A percentile compares a stretch with the other conserved stretches of the same genome.
phyloP scores from a whole-genome alignment of 257 asterid genomes.

The Nicotiana tabacum region DNA sequence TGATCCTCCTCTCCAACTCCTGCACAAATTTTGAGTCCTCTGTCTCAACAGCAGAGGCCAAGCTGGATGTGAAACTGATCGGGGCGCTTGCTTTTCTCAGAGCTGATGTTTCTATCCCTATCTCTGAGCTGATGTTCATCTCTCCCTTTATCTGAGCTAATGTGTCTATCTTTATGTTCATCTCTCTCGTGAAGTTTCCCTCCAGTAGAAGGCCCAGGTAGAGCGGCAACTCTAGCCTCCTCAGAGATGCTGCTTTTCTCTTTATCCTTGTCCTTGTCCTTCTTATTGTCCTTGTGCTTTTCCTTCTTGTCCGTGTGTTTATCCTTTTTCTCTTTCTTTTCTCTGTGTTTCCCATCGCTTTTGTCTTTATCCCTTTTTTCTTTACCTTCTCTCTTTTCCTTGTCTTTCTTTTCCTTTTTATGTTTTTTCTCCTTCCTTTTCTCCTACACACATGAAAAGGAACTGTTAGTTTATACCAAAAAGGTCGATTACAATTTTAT shows the following conservation, averaged over 20 bases:
- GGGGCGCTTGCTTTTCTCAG: constrained; percentile 28
- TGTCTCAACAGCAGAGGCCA: constrained; percentile 24
- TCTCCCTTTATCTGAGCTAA: constrained; percentile 14
- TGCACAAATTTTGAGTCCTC: constrained; percentile 49
- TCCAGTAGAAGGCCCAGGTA: constrained; percentile 30
- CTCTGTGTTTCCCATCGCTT: constrained; percentile 50
- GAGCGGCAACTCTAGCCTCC: constrained; percentile 42
- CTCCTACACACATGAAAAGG: constrained; percentile 37
- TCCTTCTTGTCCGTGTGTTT: constrained; percentile 62
- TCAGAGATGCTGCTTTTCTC: constrained; percentile 59
- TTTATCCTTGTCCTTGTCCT: constrained; percentile 35
- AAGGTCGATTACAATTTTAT: neutral
- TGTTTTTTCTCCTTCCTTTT: constrained; percentile 58
- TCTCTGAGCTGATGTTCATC: constrained; percentile 14
- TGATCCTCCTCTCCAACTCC: constrained; percentile 60
- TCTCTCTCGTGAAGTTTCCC: constrained; percentile 32
- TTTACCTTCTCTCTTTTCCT: constrained; percentile 56
- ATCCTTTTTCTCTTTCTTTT: constrained; percentile 58
- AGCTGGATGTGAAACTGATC: constrained; percentile 37
- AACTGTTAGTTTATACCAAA: neutral
- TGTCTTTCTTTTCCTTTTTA: constrained; percentile 66
- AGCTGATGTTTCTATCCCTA: constrained; percentile 16
- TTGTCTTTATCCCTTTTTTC: constrained; percentile 55
- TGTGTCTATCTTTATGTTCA: constrained; percentile 21
- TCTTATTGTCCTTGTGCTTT: constrained; percentile 49